Base-by-base conservation (phyloP, 1,284 basidiomycete genomes). In the Papiliotrema terrestris region DNA sequence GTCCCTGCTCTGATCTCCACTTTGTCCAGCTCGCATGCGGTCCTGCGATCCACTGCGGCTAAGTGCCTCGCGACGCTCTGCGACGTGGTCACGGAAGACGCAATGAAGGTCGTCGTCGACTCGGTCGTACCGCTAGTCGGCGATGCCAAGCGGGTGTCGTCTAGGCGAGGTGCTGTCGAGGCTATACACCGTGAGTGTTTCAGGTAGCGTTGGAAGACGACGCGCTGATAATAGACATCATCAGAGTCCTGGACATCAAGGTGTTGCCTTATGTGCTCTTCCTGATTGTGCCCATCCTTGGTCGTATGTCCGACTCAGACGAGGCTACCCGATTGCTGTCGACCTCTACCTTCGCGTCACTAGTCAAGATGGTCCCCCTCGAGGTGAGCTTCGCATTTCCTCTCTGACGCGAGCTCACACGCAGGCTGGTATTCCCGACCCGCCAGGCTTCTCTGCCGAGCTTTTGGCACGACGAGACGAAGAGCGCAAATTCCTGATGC, bases 361-460 rank as follows among this genome's bases (percentile, higher is more conserved):
- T 99, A n/a, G 90, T 99, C 65, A 98, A 98, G 80, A 95, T 99
- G 88, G 92, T 98, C 6, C 96, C 96, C 3, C 82, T 99, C 1
- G 96, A 98, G 82, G 90, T 91, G 57, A 61, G 80, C 65, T 17
- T 8, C 11, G 13, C 15, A 8, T 8, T 11, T 35, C 22, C n/a
- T 26, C 25, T 41, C 23, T 11, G 42, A 26, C 38, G 19, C 5
- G 6, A 42, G 49, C 47, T 57, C 29, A 54, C 25, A 3, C 14
- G 1, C 44, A 93, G 89, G 89, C 91, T 60, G 96, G 95, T 51
- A 80, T 98, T 36, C 95, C 95, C 6, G 92, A 98, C 72, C 96
- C 96, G 36, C 86, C 87, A 13, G 89, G 89, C 17, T 97, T 99
- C 79, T 86, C 96, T 0, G 82, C 86, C 46, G 92, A 94, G 55